phyloP scores from a whole-genome alignment of 495 filamentous ascomycete genomes.

The Penicillium goetzii region DNA sequence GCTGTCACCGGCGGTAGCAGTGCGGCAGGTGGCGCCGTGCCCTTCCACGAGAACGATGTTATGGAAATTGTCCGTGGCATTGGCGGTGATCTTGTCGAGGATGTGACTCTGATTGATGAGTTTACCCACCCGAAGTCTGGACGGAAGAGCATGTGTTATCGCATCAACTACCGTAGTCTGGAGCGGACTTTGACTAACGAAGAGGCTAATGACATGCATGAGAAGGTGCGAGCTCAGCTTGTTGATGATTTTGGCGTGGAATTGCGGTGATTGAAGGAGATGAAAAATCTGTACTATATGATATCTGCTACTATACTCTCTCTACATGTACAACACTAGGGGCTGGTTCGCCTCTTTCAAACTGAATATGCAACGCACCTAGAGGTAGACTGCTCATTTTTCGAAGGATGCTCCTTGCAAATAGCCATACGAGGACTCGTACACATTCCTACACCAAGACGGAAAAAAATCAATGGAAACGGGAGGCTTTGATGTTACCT shows the following conservation, averaged over 20 bases:
- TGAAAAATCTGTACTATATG: slow-evolving; percentile 26
- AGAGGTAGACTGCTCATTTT: background rate
- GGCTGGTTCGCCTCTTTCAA: background rate
- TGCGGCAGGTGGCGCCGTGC: slow-evolving; percentile 55
- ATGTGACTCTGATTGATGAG: slow-evolving; percentile 79
- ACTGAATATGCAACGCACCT: background rate
- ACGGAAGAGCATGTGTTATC: slow-evolving; percentile 83
- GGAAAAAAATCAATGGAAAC: slow-evolving; percentile 11
- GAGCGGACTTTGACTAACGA: slow-evolving; percentile 84
- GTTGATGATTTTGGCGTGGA: slow-evolving; percentile 77
- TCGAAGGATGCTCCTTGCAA: background rate
- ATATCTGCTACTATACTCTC: slow-evolving; percentile 7
- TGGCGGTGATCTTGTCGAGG: slow-evolving; percentile 82
- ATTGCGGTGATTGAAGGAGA: slow-evolving; percentile 58
- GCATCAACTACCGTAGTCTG: slow-evolving; percentile 88
- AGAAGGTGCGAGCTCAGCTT: slow-evolving; percentile 61
- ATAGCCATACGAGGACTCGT: background rate
- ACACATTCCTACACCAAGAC: background rate
- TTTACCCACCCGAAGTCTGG: slow-evolving; percentile 89
- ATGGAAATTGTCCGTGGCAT: slow-evolving; percentile 90
- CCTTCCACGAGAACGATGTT: slow-evolving; percentile 91
- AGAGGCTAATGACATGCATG: slow-evolving; percentile 77
- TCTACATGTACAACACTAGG: background rate
- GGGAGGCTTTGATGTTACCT: slow-evolving; percentile 16
- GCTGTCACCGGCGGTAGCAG: slow-evolving; percentile 43